A percentile compares a stretch with the other conserved stretches of the same genome.
Evolutionary conservation across 345 rosid species (phyloP).

Genomic region (Gossypium australe): DNA sequence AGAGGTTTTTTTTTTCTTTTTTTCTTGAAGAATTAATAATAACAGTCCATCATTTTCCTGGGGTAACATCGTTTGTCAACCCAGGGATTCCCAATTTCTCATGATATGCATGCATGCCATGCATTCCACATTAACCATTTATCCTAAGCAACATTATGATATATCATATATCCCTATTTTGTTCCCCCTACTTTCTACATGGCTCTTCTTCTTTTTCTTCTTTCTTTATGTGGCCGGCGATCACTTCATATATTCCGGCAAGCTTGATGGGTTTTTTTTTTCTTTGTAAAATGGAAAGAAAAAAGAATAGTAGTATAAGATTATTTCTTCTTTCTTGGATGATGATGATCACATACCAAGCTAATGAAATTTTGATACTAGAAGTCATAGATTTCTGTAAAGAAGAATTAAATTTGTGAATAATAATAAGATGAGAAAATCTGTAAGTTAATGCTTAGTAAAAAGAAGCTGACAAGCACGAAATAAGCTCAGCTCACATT

Average conservation of each 20-base stretch:
- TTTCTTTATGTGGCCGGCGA: background rate
- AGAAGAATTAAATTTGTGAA: background rate
- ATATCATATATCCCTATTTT: background rate
- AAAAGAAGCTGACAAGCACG: constrained; percentile 1
- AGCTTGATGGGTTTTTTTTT: background rate
- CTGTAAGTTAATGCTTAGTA: background rate
- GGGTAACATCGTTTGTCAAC: background rate
- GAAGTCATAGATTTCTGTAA: background rate
- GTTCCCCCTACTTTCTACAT: background rate
- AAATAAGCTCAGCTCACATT: background rate
- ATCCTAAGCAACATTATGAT: background rate
- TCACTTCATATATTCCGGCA: background rate
- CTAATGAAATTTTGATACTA: background rate
- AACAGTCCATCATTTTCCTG: background rate
- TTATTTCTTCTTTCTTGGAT: background rate
- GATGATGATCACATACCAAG: background rate
- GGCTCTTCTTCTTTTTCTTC: background rate
- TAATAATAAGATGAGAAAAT: background rate
- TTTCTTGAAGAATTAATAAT: background rate
- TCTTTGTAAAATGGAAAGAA: background rate
- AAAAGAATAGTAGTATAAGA: background rate
- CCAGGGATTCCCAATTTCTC: background rate
- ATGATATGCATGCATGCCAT: background rate
- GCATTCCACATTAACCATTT: background rate
- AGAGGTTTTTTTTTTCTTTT: background rate